Evolutionary conservation across 306 rosid species (phyloP).

Genomic region (Quercus robur): DNA sequence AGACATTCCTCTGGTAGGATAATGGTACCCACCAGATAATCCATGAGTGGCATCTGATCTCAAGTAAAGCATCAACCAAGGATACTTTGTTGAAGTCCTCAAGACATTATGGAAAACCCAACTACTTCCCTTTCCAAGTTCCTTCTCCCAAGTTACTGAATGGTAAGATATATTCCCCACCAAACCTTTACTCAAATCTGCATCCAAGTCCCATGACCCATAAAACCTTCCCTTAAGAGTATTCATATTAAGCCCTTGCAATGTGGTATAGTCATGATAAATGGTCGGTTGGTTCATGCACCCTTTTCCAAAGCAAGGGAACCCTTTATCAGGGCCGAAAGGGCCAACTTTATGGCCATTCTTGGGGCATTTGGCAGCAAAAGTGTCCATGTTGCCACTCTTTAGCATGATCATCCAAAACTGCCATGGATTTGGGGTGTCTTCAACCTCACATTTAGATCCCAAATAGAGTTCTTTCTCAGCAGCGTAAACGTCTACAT

Average conservation of each 20-base stretch:
- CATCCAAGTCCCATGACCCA: constrained; percentile 53
- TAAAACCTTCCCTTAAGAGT: constrained; percentile 43
- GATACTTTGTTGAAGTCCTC: constrained; percentile 56
- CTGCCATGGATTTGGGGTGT: constrained; percentile 50
- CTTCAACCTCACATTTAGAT: constrained; percentile 42
- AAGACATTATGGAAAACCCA: constrained; percentile 55
- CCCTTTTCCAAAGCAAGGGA: constrained; percentile 57
- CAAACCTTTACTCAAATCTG: constrained; percentile 12
- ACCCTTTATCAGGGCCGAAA: constrained; percentile 24
- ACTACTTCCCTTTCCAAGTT: constrained; percentile 42
- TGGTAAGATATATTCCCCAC: constrained; percentile 37
- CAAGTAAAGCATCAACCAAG: constrained; percentile 65
- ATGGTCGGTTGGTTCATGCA: constrained; percentile 62
- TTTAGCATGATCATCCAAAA: constrained; percentile 72
- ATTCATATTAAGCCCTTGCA: constrained; percentile 23
- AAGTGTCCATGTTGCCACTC: constrained; percentile 58
- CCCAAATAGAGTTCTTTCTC: constrained; percentile 50
- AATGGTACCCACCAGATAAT: constrained; percentile 57
- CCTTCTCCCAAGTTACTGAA: constrained; percentile 51
- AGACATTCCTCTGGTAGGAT: constrained; percentile 51
- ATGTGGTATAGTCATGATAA: constrained; percentile 43
- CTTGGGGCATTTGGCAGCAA: constrained; percentile 43
- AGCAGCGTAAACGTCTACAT: constrained; percentile 29
- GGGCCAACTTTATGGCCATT: constrained; percentile 39
- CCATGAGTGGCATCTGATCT: constrained; percentile 60